Evolutionary conservation across 257 asterid genomes (phyloP), one percentile per base, ranked within the genome.

Genomic region (Penstemon eatonii): DNA sequence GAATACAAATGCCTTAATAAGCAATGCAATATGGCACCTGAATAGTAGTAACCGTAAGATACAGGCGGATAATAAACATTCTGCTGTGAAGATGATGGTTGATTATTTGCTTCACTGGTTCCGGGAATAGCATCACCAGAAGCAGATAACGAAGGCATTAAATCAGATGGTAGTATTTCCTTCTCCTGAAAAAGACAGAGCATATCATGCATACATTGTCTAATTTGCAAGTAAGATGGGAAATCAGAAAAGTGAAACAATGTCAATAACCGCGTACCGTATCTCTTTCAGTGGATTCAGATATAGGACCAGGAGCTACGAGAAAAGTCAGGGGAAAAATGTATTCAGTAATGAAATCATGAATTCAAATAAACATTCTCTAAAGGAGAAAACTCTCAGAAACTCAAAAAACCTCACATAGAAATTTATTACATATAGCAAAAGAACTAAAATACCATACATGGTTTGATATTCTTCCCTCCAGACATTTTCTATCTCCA

Each of bases 41-140:
- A 82, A 69, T 85, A 82, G 75, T 80, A 85, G 77, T 86, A 85
- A 60, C 81, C 81, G 71, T 82, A 86, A 75, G 79, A 78, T 83
- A 82, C 74, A 45, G 89, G 85, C 11, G 87, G 84, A 75, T 84
- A 83, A 73, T 76, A 75, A 63, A 71, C 79, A 74, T 86, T 80
- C 63, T 83, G 89, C 73, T 75, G 89, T 62, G 82, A 75, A 60
- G 70, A 75, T 47, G 76, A 58, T 10, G 61, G 75, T 75, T 77
- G 81, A 78, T 78, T 78, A 19, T 37, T 19, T 11, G 60, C 82
- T 65, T 78, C 84, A 66, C 75, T 74, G 56, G 47, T 45, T 52
- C 76, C 82, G 70, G 90, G 41, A 39, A 70, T 55, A 67, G 69
- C 76, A 65, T 75, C 74, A 59, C 70, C 87, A 57, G 57, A 66